Base-by-base conservation (phyloP, 2,329 filamentous ascomycete species). In the Fusarium sacchari region DNA sequence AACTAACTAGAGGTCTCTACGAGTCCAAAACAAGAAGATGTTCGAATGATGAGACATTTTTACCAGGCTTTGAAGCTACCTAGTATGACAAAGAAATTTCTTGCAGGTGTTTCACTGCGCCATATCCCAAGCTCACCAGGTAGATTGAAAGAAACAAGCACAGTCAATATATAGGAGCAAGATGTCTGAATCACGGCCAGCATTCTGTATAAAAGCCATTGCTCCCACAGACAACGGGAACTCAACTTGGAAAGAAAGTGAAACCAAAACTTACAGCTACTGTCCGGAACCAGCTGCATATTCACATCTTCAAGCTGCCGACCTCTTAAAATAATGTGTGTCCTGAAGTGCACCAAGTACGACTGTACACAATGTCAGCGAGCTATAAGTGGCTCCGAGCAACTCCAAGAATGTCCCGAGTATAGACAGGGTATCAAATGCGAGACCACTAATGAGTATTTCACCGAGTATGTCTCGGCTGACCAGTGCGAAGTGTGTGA, bases 321-420 rank as follows among this genome's bases (percentile, higher is more conserved):
- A 55, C 26, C 44, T 40, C 36, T 34, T 22, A 32, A 18, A 28
- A 39, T 24, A n/a, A 73, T 74, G 71, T 74, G 71, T 34, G 30
- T 55, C 34, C 28, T 47, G 6, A 53, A 53, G 17, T 60, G 42
- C n/a, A 69, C 47, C 18, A 74, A 64, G 36, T 74, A 64, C 53
- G 71, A 73, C 59, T 73, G 71, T 37, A 59, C 55, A 34, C 52
- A 61, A 40, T 74, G 71, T 24, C 71, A 74, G 26, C 55, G 67
- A 47, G 62, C 58, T 58, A 53, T 73, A 32, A 22, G 42, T 18
- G 53, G 55, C 26, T 55, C 55, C 26, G 60, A 74, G 55, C 57
- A 58, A 43, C 60, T 50, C 26, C 30, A 40, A 10, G 30, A 49
- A 13, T 76, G 73, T 47, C 20, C 34, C 7, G 50, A 34, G 9